phyloP scores from a whole-genome alignment of 2,329 filamentous ascomycete species.

The Helotiales sp. region DNA sequence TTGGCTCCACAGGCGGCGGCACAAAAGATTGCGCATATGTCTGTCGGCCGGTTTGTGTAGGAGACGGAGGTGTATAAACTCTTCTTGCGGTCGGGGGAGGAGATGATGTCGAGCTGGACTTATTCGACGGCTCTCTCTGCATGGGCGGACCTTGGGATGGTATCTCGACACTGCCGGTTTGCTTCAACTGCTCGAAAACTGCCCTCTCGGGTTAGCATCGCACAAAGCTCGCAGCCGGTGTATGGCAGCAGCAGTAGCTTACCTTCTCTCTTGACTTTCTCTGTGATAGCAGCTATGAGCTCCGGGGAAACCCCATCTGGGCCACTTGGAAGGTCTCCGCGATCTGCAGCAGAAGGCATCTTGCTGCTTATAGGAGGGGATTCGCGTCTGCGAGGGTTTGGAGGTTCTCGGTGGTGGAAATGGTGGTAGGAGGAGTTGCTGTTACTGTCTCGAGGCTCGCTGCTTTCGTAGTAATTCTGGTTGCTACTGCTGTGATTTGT shows the following conservation, averaged over 20 bases:
- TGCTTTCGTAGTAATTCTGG: constrained; percentile 23
- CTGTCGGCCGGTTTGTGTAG: constrained; percentile 41
- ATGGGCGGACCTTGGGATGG: constrained; percentile 37
- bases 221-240: constrained; percentile 35
- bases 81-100: constrained; percentile 47
- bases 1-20: constrained; percentile 37
- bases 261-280: constrained; percentile 60
- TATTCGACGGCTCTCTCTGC: constrained; percentile 49
- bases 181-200: constrained; percentile 45
- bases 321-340: constrained; percentile 16
- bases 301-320: constrained; percentile 59
- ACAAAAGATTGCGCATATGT: constrained; percentile 38
- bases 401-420: constrained; percentile 20
- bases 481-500: constrained; percentile 10
- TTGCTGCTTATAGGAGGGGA: constrained; percentile 30
- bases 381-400: constrained; percentile 29
- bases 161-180: constrained; percentile 40
- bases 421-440: constrained; percentile 23
- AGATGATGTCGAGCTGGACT: constrained; percentile 52
- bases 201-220: constrained; percentile 24
- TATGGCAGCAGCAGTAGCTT: constrained; percentile 43
- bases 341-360: constrained; percentile 30
- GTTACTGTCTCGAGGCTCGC: constrained; percentile 36
- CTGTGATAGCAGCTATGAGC: constrained; percentile 64
- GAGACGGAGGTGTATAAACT: constrained; percentile 61